A percentile compares a stretch with the other conserved stretches of the same genome.
These are phyloP conservation scores for Zangia roseola DNA, from an alignment of 768 basidiomycete species.

Conservation along the genomic window DNA sequence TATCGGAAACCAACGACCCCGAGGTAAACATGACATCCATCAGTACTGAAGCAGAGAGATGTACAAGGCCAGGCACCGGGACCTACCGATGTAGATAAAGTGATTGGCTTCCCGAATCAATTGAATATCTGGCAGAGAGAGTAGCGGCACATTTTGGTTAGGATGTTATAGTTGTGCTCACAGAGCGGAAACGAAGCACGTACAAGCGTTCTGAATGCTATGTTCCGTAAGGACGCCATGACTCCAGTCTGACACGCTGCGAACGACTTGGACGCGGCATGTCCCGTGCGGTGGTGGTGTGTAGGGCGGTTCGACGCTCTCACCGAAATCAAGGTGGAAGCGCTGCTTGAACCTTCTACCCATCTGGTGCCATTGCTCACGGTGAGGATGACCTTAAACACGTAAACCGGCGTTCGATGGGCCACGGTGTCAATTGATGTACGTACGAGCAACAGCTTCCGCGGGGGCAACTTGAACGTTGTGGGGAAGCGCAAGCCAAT, in stretches of 20 bases:
- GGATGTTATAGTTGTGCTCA: background rate
- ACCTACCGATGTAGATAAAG: slow-evolving; percentile 88
- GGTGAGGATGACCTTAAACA: slow-evolving; percentile 61
- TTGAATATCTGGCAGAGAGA: slow-evolving; percentile 53
- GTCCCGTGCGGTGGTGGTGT: slow-evolving; percentile 44
- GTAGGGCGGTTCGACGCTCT: slow-evolving; percentile 42
- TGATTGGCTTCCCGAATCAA: slow-evolving; percentile 83
- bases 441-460: slow-evolving; percentile 62
- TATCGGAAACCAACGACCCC: slow-evolving; percentile 17
- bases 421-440: background rate
- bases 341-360: slow-evolving; percentile 63
- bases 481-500: slow-evolving; percentile 82
- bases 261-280: slow-evolving; percentile 75
- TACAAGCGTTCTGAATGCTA: slow-evolving; percentile 93
- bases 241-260: slow-evolving; percentile 92
- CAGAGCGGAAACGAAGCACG: slow-evolving; percentile 30
- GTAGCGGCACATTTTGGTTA: background rate
- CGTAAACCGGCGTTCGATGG: background rate
- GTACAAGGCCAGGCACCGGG: background rate
- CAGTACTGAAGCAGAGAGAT: slow-evolving; percentile 1
- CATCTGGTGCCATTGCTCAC: slow-evolving; percentile 54
- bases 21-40: slow-evolving; percentile 12
- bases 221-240: slow-evolving; percentile 88
- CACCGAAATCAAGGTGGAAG: slow-evolving; percentile 51
- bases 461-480: slow-evolving; percentile 57